Evolutionary conservation across 1,284 basidiomycete genomes (phyloP).

Genomic region (Tetrapyrgos nigripes): DNA sequence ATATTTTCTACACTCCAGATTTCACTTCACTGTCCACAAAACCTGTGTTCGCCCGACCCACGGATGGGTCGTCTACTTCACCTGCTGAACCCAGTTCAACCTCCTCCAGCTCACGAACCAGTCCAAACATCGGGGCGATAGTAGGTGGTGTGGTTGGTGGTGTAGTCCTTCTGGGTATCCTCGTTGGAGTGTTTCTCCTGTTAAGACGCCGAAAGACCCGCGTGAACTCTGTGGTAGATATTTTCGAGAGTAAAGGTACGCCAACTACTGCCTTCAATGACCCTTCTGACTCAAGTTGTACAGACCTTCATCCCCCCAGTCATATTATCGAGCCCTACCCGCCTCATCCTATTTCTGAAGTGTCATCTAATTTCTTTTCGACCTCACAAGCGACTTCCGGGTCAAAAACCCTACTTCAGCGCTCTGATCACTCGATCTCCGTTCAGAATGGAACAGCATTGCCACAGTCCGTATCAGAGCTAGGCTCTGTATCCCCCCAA

Average conservation of each 20-base stretch:
- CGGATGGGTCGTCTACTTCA: not conserved
- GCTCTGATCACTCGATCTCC: not conserved
- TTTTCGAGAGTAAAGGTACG: too few relatives aligned
- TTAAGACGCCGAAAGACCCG: not conserved
- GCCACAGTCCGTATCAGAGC: not conserved
- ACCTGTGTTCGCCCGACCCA: not conserved
- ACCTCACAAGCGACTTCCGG: not conserved
- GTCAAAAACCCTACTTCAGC: not conserved
- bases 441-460: too few relatives aligned
- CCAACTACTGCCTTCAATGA: too few relatives aligned
- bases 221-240: not conserved
- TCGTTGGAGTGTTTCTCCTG: not conserved
- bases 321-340: not conserved
- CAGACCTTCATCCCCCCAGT: too few relatives aligned
- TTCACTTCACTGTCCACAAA: constrained; percentile 4
- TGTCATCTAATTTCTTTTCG: not conserved
- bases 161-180: not conserved
- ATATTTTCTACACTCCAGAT: constrained; percentile 1
- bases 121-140: not conserved
- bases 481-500: not conserved
- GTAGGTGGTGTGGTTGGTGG: not conserved
- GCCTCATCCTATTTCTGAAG: not conserved
- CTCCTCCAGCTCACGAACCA: not conserved
- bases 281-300: too few relatives aligned
- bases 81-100: not conserved